phyloP scores from a whole-genome alignment of 345 rosid species.

The Jatropha curcas region DNA sequence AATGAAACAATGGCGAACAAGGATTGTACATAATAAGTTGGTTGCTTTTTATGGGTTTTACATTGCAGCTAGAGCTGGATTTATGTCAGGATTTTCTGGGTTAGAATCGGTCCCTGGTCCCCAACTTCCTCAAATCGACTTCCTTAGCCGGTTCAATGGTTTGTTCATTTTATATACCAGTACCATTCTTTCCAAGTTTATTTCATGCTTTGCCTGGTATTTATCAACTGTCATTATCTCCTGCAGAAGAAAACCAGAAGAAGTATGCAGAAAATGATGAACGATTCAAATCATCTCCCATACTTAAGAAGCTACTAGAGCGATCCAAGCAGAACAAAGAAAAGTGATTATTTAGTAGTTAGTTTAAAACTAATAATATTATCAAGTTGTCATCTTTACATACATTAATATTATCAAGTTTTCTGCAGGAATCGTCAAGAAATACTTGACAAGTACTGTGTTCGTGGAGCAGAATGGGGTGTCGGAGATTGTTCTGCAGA shows the following conservation, averaged over 20 bases:
- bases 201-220: no score
- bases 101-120: constrained; percentile 95
- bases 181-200: not conserved
- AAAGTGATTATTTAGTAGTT: no score
- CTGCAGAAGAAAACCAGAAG: constrained; percentile 90
- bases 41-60: no score
- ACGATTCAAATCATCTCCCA: constrained; percentile 76
- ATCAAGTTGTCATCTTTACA: not conserved
- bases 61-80: constrained; percentile 73
- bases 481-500: constrained; percentile 90
- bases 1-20: no score
- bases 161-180: not conserved
- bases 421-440: constrained; percentile 58
- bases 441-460: constrained; percentile 76
- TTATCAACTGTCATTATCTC: no score
- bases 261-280: constrained; percentile 78
- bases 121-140: constrained; percentile 71
- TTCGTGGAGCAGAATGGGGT: constrained; percentile 96
- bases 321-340: constrained; percentile 71
- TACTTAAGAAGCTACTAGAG: constrained; percentile 83
- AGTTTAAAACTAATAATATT: no score
- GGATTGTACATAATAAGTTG: no score
- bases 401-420: not conserved
- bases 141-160: constrained; percentile 79
- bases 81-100: constrained; percentile 78